These are phyloP conservation scores for Kwoniella dejecticola DNA, from an alignment of 768 basidiomycete genomes.

Conservation along the genomic window DNA sequence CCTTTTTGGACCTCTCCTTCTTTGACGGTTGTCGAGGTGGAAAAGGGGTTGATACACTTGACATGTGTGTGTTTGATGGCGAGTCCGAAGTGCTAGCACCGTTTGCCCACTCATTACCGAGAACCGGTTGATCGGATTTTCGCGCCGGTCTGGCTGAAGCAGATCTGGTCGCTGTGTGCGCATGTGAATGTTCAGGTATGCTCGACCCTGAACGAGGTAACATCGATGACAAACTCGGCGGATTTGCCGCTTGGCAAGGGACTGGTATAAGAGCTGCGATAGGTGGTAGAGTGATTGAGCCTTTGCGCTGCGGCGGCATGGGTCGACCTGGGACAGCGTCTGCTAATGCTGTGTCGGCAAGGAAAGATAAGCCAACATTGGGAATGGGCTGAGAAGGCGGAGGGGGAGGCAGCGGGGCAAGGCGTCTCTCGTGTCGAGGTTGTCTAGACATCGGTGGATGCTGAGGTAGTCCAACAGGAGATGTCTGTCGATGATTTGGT, in stretches of 20 bases:
- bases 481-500: no score
- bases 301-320: neutral
- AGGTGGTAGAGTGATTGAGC: slow-evolving; percentile 1
- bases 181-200: no score
- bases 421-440: neutral
- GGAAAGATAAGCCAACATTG: neutral
- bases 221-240: neutral
- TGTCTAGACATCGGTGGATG: neutral
- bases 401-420: neutral
- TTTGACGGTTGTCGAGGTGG: neutral
- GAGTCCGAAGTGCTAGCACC: neutral
- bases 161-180: neutral
- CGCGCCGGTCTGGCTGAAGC: neutral
- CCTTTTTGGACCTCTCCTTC: slow-evolving; percentile 1
- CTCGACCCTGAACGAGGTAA: slow-evolving; percentile 2
- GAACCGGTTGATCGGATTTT: slow-evolving; percentile 11
- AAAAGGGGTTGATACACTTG: neutral
- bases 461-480: neutral
- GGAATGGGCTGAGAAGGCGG: neutral
- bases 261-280: slow-evolving; percentile 9
- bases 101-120: no score
- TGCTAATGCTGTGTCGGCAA: slow-evolving; percentile 14
- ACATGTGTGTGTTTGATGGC: neutral
- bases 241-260: neutral
- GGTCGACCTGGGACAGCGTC: neutral